phyloP scores from a whole-genome alignment of 1,284 basidiomycete species.

The Malassezia nana region DNA sequence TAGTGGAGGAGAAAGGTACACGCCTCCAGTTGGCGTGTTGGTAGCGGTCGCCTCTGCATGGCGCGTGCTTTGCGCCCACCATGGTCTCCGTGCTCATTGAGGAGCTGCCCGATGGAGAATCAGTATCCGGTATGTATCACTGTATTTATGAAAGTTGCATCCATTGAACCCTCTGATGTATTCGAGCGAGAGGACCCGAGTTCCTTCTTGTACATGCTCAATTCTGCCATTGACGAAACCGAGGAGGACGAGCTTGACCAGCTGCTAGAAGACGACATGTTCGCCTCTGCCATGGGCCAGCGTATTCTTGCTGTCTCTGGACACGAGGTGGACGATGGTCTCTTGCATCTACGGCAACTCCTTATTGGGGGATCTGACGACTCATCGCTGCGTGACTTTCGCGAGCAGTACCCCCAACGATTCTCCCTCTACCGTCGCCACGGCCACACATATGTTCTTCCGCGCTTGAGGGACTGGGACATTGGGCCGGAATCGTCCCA shows the following conservation, averaged over 20 bases:
- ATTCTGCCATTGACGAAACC: background rate
- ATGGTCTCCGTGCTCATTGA: conserved; percentile 14
- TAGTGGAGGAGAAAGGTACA: conserved; percentile 1
- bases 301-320: conserved; percentile 25
- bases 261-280: conserved; percentile 27
- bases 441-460: background rate
- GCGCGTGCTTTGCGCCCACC: background rate
- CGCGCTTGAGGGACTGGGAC: conserved; percentile 2
- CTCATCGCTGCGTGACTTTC: background rate
- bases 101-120: conserved; percentile 5
- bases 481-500: background rate
- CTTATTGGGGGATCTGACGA: conserved; percentile 3
- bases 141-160: background rate
- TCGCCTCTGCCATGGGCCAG: conserved; percentile 26
- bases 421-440: background rate
- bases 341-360: conserved; percentile 2
- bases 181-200: conserved; percentile 24
- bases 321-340: conserved; percentile 16
- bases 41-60: background rate
- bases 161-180: conserved; percentile 20
- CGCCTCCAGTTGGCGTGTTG: background rate
- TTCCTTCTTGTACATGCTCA: conserved; percentile 27
- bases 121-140: background rate
- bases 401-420: conserved; percentile 2
- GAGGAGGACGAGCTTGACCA: conserved; percentile 22